Conservation (phyloP, 1,284 basidiomycete species). For the Papiliotrema flavescens region DNA sequence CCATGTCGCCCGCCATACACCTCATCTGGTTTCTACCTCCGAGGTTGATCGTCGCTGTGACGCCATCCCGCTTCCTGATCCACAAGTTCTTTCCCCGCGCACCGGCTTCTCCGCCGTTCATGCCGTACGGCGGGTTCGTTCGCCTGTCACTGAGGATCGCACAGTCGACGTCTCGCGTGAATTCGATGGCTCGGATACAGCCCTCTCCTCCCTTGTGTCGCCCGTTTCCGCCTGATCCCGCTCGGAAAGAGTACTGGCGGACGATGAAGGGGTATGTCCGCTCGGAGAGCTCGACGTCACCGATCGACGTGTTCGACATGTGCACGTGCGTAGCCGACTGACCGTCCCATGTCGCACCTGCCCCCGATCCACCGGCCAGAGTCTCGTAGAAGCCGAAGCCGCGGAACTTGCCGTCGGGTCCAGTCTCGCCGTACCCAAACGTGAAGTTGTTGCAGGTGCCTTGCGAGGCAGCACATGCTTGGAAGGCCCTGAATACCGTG, state of each 20-base stretch:
- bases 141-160: constrained; percentile 2
- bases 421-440: too few species aligned
- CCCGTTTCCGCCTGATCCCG: constrained; percentile 72
- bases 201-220: constrained; percentile 80
- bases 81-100: constrained; percentile 2
- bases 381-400: too few species aligned
- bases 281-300: constrained; percentile 60
- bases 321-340: constrained; percentile 55
- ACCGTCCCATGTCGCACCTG: constrained; percentile 85
- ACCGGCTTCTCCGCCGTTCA: constrained; percentile 3
- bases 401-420: too few species aligned
- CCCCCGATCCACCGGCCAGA: constrained; percentile 33
- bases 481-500: constrained; percentile 78
- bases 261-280: constrained; percentile 71
- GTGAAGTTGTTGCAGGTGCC: too few species aligned
- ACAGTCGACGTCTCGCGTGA: neutral
- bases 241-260: constrained; percentile 71
- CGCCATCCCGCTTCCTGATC: neutral
- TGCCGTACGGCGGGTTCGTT: neutral
- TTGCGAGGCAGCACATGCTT: constrained; percentile 76
- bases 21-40: constrained; percentile 3
- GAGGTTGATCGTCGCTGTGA: constrained; percentile 1
- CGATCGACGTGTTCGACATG: constrained; percentile 80
- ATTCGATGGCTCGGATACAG: neutral
- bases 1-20: constrained; percentile 4